These are phyloP conservation scores for Phytophthora pistaciae DNA, from an alignment of 352 stramenopile genomes.

Conservation along the genomic window DNA sequence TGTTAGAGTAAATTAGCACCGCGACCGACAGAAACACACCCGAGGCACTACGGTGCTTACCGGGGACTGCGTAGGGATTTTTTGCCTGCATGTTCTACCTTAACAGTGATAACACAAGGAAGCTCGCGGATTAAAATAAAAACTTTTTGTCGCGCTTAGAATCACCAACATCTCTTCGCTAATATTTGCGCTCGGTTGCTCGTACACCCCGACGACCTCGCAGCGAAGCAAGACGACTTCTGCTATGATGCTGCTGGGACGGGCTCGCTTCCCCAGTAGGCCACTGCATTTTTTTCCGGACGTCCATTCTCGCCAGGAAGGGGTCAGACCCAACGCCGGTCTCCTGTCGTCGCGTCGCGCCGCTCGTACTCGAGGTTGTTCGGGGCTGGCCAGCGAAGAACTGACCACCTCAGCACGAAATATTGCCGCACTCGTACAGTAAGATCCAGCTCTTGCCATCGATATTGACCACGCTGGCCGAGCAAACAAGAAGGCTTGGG, in stretches of 20 bases:
- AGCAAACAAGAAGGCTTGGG: background rate
- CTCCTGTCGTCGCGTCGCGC: background rate
- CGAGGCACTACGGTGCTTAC: background rate
- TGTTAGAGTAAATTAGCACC: constrained; percentile 48
- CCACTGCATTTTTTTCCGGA: constrained; percentile 11
- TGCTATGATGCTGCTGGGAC: background rate
- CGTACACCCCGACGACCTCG: background rate
- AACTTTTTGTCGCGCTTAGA: background rate
- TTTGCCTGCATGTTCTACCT: constrained; percentile 34
- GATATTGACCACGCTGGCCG: background rate
- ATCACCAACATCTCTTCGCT: background rate
- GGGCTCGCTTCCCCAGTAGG: background rate
- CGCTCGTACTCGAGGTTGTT: background rate
- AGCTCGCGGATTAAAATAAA: background rate
- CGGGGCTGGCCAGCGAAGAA: constrained; percentile 1
- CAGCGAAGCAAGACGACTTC: constrained; percentile 11
- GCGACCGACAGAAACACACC: constrained; percentile 39
- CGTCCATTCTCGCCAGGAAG: constrained; percentile 1
- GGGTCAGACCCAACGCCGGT: constrained; percentile 1
- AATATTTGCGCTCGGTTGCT: background rate
- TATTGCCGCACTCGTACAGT: background rate
- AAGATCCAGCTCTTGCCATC: background rate
- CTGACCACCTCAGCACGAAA: constrained; percentile 3
- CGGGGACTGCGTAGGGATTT: constrained; percentile 19
- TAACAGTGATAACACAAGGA: constrained; percentile 31